These are phyloP conservation scores for Gypsophila paniculata DNA, from an alignment of 179 eudicot species.

Conservation along the genomic window DNA sequence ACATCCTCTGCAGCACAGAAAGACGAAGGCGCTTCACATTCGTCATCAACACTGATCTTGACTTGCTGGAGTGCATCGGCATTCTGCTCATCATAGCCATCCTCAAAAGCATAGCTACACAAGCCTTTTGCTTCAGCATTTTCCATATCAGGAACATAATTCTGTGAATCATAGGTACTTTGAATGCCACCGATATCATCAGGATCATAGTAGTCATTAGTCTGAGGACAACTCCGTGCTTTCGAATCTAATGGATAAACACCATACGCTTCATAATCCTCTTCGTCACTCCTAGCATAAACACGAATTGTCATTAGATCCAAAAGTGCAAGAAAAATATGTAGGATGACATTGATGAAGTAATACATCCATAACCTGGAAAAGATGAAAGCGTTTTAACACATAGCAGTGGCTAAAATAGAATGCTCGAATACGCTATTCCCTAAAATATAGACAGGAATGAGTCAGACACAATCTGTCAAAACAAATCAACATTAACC, in stretches of 20 bases:
- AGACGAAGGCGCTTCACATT: conserved; percentile 70
- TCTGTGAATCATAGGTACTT: conserved; percentile 42
- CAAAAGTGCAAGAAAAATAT: conserved; percentile 11
- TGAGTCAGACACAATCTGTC: background rate
- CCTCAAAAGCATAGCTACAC: conserved; percentile 41
- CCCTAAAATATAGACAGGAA: background rate
- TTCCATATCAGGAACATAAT: conserved; percentile 54
- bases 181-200: conserved; percentile 40
- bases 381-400: background rate
- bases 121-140: conserved; percentile 37
- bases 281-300: conserved; percentile 53
- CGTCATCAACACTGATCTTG: conserved; percentile 48
- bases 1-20: conserved; percentile 53
- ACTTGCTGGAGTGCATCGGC: conserved; percentile 39
- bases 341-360: background rate
- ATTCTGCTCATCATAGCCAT: conserved; percentile 42
- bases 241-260: conserved; percentile 42
- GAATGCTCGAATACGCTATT: background rate
- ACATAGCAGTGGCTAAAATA: background rate
- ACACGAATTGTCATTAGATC: conserved; percentile 16
- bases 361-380: background rate
- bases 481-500: background rate
- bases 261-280: conserved; percentile 58
- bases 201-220: conserved; percentile 48
- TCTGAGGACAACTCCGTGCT: conserved; percentile 36